A percentile compares a stretch with the other conserved stretches of the same genome.
These are phyloP conservation scores for Beauveria sp. DNA, from an alignment of 2,329 filamentous ascomycete species.

Conservation along the genomic window DNA sequence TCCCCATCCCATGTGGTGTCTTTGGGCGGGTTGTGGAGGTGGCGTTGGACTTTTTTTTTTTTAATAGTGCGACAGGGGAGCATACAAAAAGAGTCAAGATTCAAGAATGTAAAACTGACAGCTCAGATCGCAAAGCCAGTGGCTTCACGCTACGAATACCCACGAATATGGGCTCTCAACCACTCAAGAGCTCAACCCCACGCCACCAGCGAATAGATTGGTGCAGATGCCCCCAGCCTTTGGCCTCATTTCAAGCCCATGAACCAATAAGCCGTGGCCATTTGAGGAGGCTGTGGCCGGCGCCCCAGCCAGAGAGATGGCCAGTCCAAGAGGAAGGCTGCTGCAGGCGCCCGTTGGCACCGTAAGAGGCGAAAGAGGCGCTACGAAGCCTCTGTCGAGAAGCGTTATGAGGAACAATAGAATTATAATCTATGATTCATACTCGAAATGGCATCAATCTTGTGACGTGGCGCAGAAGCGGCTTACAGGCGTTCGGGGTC, in stretches of 20 bases:
- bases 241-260: too few species aligned
- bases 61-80: not conserved
- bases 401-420: too few species aligned
- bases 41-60: not conserved
- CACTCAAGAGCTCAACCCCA: not conserved
- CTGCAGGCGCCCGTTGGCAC: too few species aligned
- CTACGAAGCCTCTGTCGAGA: too few species aligned
- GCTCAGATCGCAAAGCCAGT: not conserved
- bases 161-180: not conserved
- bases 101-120: not conserved
- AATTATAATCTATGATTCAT: not conserved
- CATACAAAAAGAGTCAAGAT: not conserved
- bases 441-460: not conserved
- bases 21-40: not conserved
- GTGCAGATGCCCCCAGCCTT: too few species aligned
- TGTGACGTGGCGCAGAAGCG: not conserved
- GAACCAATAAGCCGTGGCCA: too few species aligned
- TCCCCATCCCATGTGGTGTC: constrained; percentile 2
- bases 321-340: too few species aligned
- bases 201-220: not conserved
- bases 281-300: too few species aligned
- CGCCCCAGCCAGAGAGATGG: too few species aligned
- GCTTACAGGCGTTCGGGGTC: not conserved
- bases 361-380: too few species aligned
- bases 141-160: not conserved